Percentiles rank a stretch among this genome's conserved stretches.
phyloP scores from a whole-genome alignment of 441 rosid genomes.

The Jatropha multifida region DNA sequence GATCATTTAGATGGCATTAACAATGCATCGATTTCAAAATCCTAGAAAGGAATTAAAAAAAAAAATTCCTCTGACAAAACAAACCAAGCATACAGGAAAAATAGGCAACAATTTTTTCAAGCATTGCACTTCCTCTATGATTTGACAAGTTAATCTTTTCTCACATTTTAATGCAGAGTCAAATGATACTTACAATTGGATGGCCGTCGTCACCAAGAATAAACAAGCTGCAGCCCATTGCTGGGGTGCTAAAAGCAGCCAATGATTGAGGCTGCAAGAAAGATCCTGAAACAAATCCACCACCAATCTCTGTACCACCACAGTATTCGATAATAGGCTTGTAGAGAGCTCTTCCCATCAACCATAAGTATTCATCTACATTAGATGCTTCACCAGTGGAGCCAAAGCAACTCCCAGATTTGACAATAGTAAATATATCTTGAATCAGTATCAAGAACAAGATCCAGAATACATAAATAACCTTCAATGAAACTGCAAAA shows the following conservation, averaged over 20 bases:
- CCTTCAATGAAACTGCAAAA: neutral
- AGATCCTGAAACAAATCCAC: slow-evolving; percentile 79
- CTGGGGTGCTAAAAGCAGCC: slow-evolving; percentile 91
- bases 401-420: slow-evolving; percentile 66
- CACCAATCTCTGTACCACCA: slow-evolving; percentile 97
- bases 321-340: slow-evolving; percentile 92
- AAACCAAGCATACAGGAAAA: neutral
- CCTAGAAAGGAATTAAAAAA: neutral
- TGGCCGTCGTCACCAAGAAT: slow-evolving; percentile 66
- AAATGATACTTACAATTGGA: slow-evolving; percentile 63
- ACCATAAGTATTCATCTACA: slow-evolving; percentile 87
- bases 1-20: neutral
- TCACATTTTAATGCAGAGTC: slow-evolving; percentile 10
- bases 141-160: neutral
- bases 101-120: neutral
- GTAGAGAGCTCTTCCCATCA: slow-evolving; percentile 90
- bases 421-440: slow-evolving; percentile 29
- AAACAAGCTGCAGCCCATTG: slow-evolving; percentile 86
- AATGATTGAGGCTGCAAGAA: slow-evolving; percentile 80
- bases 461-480: slow-evolving; percentile 3
- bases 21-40: neutral
- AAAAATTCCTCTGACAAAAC: neutral
- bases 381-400: slow-evolving; percentile 98
- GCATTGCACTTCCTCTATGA: neutral
- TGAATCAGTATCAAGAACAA: slow-evolving; percentile 15